Evolutionary conservation across 805 yeast genomes (phyloP).

Genomic region (Pichia sporocuriosa): DNA sequence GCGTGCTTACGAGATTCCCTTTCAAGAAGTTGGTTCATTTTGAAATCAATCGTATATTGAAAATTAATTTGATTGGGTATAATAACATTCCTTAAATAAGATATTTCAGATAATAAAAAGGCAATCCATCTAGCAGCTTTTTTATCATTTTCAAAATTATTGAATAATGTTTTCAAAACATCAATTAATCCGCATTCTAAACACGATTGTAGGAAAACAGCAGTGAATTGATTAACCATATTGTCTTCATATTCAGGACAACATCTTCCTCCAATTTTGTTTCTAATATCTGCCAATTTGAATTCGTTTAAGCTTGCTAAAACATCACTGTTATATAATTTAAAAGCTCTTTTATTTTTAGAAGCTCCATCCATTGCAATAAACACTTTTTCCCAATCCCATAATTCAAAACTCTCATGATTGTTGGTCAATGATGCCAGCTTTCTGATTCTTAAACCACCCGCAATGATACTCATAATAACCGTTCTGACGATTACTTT

Average conservation of each 20-base stretch:
- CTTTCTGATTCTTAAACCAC: constrained; percentile 44
- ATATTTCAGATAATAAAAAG: constrained; percentile 55
- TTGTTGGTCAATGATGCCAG: constrained; percentile 41
- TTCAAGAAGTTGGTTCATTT: constrained; percentile 25
- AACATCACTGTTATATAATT: constrained; percentile 7
- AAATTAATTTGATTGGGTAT: constrained; percentile 43
- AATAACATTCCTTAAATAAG: constrained; percentile 44
- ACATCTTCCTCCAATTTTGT: constrained; percentile 16
- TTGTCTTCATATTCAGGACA: constrained; percentile 35
- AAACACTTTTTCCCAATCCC: constrained; percentile 9
- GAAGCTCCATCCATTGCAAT: background rate
- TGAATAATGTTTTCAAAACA: constrained; percentile 35
- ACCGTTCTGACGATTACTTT: constrained; percentile 8
- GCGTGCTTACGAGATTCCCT: constrained; percentile 24
- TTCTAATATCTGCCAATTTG: constrained; percentile 9
- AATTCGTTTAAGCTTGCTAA: background rate
- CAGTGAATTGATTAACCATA: constrained; percentile 56
- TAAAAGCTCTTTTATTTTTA: constrained; percentile 19
- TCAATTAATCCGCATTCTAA: constrained; percentile 49
- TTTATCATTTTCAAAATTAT: constrained; percentile 30
- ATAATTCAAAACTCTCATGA: constrained; percentile 11
- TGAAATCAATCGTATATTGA: constrained; percentile 20
- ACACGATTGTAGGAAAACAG: constrained; percentile 52
- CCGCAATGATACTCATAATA: constrained; percentile 12
- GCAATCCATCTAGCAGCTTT: constrained; percentile 52